Percentiles rank a stretch among this genome's conserved stretches.
Evolutionary conservation across 345 rosid genomes (phyloP).

Genomic region (Litchi chinensis): DNA sequence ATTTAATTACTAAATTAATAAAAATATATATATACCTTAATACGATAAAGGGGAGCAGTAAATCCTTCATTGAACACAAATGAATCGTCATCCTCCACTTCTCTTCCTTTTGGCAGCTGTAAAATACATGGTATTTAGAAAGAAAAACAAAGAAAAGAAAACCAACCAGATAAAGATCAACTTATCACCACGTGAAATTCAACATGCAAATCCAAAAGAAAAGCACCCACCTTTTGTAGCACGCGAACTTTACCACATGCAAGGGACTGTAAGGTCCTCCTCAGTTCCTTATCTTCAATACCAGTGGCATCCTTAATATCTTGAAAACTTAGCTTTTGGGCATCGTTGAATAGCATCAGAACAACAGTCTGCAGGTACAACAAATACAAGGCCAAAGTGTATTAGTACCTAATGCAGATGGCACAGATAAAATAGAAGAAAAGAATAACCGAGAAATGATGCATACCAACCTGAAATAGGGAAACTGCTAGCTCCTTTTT

Average conservation of each 20-base stretch:
- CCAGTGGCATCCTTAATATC: constrained; percentile 91
- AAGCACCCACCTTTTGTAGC: constrained; percentile 70
- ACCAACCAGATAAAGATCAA: constrained; percentile 1
- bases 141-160: neutral
- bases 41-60: constrained; percentile 79
- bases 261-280: constrained; percentile 94
- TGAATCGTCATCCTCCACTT: constrained; percentile 87
- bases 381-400: constrained; percentile 8
- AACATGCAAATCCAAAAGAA: neutral
- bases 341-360: constrained; percentile 95
- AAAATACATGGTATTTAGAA: no score
- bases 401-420: constrained; percentile 17
- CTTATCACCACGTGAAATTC: neutral
- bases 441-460: neutral
- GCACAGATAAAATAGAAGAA: neutral
- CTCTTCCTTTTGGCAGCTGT: constrained; percentile 93
- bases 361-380: constrained; percentile 76
- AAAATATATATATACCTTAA: constrained; percentile 53
- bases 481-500: constrained; percentile 98
- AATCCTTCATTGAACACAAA: constrained; percentile 83
- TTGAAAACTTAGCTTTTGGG: constrained; percentile 85
- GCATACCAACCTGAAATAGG: constrained; percentile 78
- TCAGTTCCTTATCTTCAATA: constrained; percentile 93
- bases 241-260: constrained; percentile 98
- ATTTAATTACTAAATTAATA: neutral